Evolutionary conservation across 2,329 filamentous ascomycete genomes (phyloP).

Genomic region (Verticillium tricorpus): DNA sequence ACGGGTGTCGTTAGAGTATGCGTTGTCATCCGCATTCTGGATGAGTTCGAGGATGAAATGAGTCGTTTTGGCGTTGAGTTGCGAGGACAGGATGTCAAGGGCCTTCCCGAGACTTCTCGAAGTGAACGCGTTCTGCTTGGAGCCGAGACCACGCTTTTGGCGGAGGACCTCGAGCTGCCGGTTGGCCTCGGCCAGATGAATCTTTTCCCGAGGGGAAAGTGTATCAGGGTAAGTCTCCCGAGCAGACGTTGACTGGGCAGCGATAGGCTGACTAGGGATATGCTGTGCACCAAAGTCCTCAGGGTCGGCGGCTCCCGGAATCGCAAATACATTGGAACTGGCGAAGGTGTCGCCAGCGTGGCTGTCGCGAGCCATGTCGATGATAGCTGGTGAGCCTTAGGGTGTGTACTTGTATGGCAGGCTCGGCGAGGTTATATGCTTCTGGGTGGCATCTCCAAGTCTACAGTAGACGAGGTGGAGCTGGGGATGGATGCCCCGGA

Average conservation of each 20-base stretch:
- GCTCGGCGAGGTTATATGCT: too few relatives aligned
- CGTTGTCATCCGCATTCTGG: conserved; percentile 35
- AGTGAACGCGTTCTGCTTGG: not conserved
- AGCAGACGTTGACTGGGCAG: too few relatives aligned
- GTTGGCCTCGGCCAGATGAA: not conserved
- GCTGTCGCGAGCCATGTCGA: not conserved
- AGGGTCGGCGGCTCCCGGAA: too few relatives aligned
- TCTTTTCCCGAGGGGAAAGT: not conserved
- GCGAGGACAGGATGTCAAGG: not conserved
- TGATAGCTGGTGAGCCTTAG: not conserved
- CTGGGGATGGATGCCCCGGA: too few relatives aligned
- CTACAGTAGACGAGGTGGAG: too few relatives aligned
- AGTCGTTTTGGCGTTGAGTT: conserved; percentile 22
- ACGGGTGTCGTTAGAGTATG: conserved; percentile 12
- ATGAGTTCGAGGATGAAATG: conserved; percentile 32
- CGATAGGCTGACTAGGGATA: too few relatives aligned
- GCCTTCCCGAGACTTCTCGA: not conserved
- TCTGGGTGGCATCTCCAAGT: too few relatives aligned
- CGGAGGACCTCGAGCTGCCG: not conserved
- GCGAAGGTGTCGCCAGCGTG: not conserved
- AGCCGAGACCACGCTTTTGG: not conserved
- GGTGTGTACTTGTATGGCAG: too few relatives aligned
- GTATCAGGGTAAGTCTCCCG: too few relatives aligned
- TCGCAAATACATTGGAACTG: not conserved
- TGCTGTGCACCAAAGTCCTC: too few relatives aligned